phyloP scores from a whole-genome alignment of 2,329 filamentous ascomycete genomes.

The Diaporthe sp. region DNA sequence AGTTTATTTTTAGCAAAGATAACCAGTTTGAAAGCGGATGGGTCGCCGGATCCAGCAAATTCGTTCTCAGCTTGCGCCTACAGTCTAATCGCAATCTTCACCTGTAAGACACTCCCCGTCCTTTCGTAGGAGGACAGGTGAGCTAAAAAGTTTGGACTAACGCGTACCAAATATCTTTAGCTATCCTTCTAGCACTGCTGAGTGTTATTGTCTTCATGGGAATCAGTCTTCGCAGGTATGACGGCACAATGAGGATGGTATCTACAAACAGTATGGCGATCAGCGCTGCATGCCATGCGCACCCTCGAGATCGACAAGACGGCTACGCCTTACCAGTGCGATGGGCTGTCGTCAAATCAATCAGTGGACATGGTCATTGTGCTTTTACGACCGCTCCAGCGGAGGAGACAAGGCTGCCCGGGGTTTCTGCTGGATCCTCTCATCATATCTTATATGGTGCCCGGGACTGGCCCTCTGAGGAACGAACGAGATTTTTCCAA shows the following conservation, averaged over 20 bases:
- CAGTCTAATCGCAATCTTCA: constrained; percentile 48
- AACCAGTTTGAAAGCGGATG: constrained; percentile 46
- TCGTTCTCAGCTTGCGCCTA: constrained; percentile 50
- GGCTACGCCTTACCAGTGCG: constrained; percentile 46
- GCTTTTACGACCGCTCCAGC: constrained; percentile 27
- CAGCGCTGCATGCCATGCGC: constrained; percentile 48
- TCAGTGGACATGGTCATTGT: constrained; percentile 11
- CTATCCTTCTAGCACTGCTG: constrained; percentile 49
- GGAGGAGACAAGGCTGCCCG: background rate
- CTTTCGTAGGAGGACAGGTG: background rate
- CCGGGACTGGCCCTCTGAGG: no score
- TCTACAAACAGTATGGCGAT: constrained; percentile 50
- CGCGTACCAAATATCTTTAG: background rate
- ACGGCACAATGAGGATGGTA: constrained; percentile 51
- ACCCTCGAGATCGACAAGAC: constrained; percentile 42
- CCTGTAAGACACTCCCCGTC: background rate
- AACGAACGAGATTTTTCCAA: no score
- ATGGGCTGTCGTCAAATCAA: constrained; percentile 38
- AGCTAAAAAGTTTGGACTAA: background rate
- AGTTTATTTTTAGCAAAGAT: constrained; percentile 59
- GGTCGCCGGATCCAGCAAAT: constrained; percentile 42
- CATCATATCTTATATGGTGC: no score
- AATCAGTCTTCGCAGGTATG: constrained; percentile 46
- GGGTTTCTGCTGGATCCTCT: background rate
- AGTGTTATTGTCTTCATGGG: constrained; percentile 34